These are phyloP conservation scores for Globisporangium yorkense DNA, from an alignment of 352 stramenopile genomes.

Conservation along the genomic window DNA sequence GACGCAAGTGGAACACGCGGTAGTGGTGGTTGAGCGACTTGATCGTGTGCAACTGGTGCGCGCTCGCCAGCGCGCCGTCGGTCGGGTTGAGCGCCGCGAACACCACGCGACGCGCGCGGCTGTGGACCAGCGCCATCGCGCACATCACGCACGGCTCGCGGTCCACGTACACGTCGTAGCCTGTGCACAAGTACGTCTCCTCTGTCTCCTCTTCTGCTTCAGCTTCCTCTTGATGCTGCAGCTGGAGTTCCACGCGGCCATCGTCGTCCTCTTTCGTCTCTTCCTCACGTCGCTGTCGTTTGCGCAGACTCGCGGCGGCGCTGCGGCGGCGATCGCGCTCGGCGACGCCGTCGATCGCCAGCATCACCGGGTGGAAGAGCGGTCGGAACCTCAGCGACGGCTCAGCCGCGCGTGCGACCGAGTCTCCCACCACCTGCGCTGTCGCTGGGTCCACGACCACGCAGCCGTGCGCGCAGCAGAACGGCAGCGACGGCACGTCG, in stretches of 20 bases:
- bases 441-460: slow-evolving; percentile 46
- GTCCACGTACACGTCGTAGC: slow-evolving; percentile 85
- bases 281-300: slow-evolving; percentile 28
- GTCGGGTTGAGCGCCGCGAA: slow-evolving; percentile 52
- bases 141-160: slow-evolving; percentile 86
- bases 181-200: slow-evolving; percentile 87
- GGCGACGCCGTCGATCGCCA: slow-evolving; percentile 60
- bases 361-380: slow-evolving; percentile 68
- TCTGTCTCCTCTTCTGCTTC: slow-evolving; percentile 5
- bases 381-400: slow-evolving; percentile 29
- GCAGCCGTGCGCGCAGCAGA: slow-evolving; percentile 44
- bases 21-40: slow-evolving; percentile 88
- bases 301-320: slow-evolving; percentile 13
- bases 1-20: slow-evolving; percentile 63
- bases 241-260: background rate
- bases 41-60: slow-evolving; percentile 70
- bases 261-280: background rate
- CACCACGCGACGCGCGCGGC: slow-evolving; percentile 69
- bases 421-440: slow-evolving; percentile 24
- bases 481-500: background rate
- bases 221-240: background rate
- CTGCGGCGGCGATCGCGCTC: slow-evolving; percentile 44
- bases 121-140: slow-evolving; percentile 88
- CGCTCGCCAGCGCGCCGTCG: slow-evolving; percentile 59
- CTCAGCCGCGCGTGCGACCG: slow-evolving; percentile 2